Percentiles rank a stretch among this genome's conserved stretches.
Evolutionary conservation across 805 yeast genomes (phyloP).

Genomic region (Yarrowia porcina): DNA sequence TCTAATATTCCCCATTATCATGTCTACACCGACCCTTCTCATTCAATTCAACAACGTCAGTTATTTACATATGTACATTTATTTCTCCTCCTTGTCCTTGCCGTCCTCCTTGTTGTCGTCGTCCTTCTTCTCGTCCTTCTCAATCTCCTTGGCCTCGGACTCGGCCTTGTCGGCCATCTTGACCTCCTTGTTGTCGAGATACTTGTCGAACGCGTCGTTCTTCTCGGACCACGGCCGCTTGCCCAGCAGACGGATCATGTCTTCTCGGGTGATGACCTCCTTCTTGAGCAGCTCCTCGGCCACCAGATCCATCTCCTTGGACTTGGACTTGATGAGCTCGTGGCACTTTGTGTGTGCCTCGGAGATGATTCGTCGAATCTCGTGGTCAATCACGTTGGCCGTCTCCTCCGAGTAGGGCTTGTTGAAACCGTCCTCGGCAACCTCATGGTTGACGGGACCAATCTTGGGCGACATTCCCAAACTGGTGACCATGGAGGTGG

Average conservation of each 20-base stretch:
- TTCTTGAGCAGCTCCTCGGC: conserved; percentile 83
- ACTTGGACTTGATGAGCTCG: conserved; percentile 61
- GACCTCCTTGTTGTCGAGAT: conserved; percentile 27
- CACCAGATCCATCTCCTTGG: conserved; percentile 74
- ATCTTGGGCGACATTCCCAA: conserved; percentile 87
- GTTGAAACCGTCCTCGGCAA: conserved; percentile 60
- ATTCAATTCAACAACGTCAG: not conserved
- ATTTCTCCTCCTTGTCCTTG: conserved; percentile 25
- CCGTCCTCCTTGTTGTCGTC: conserved; percentile 6
- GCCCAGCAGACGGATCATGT: conserved; percentile 85
- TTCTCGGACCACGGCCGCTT: conserved; percentile 88
- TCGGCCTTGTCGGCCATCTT: conserved; percentile 26
- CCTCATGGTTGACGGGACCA: conserved; percentile 79
- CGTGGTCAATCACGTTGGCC: conserved; percentile 73
- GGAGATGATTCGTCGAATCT: conserved; percentile 71
- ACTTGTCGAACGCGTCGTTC: conserved; percentile 54
- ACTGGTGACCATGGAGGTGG: conserved; percentile 85
- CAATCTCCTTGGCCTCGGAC: not conserved
- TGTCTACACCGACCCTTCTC: not conserved
- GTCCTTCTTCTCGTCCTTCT: not conserved
- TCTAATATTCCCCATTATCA: too few species aligned
- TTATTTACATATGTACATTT: conserved; percentile 23
- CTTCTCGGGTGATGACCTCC: conserved; percentile 91
- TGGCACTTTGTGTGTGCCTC: conserved; percentile 73
- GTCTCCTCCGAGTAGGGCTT: conserved; percentile 91